These are phyloP conservation scores for Hippophae tibetana DNA, from an alignment of 306 rosid genomes.

Conservation along the genomic window DNA sequence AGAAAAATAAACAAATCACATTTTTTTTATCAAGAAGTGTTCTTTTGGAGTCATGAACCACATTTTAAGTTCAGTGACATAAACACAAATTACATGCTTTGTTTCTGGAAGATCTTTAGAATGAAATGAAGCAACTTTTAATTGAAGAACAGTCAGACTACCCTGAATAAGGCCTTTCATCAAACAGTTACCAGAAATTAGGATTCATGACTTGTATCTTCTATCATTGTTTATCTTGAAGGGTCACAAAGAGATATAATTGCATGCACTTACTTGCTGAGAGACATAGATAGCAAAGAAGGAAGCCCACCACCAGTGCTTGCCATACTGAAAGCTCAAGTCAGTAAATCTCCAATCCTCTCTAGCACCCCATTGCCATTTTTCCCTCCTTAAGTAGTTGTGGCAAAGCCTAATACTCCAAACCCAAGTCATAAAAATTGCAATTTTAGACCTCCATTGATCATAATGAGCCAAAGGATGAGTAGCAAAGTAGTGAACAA, in stretches of 20 bases:
- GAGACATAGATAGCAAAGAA: slow-evolving; percentile 71
- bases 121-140: too few relatives aligned
- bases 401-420: slow-evolving; percentile 78
- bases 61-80: too few relatives aligned
- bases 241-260: neutral
- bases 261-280: slow-evolving; percentile 58
- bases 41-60: too few relatives aligned
- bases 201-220: neutral
- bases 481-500: slow-evolving; percentile 56
- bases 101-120: too few relatives aligned
- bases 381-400: slow-evolving; percentile 78
- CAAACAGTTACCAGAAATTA: slow-evolving; percentile 17
- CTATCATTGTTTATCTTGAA: neutral
- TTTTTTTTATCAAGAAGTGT: too few relatives aligned
- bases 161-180: slow-evolving; percentile 7
- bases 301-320: slow-evolving; percentile 86
- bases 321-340: slow-evolving; percentile 61
- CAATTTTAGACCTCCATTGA: slow-evolving; percentile 60
- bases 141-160: too few relatives aligned
- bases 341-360: slow-evolving; percentile 94
- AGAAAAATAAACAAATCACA: too few relatives aligned
- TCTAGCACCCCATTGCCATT: slow-evolving; percentile 86
- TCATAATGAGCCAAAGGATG: slow-evolving; percentile 62
- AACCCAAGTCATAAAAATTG: slow-evolving; percentile 53
- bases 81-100: too few relatives aligned